Evolutionary conservation across 176 grass and related monocot species (phyloP).

Genomic region (Oryza nivara): DNA sequence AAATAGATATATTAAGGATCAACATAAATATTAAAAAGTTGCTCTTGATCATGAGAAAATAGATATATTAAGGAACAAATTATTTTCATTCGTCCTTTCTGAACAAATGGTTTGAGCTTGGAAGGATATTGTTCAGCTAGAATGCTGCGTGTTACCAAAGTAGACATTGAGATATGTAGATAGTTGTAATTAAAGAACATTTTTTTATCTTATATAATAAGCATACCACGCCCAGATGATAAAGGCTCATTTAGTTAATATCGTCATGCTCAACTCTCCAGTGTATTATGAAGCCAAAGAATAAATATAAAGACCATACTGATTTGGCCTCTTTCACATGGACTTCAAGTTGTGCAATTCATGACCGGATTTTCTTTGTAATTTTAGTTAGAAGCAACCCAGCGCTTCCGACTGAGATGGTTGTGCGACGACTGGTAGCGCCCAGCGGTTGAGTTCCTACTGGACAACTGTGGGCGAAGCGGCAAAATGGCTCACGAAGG

Average conservation of each 20-base stretch:
- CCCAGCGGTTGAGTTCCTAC: no score
- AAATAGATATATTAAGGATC: background rate
- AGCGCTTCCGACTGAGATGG: no score
- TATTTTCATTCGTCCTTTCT: background rate
- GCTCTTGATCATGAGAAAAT: background rate
- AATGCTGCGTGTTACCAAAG: conserved; percentile 1
- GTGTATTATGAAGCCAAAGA: background rate
- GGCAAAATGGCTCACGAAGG: no score
- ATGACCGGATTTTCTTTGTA: conserved; percentile 5
- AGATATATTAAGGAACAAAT: background rate
- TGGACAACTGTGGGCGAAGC: no score
- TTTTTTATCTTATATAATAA: background rate
- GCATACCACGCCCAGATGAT: background rate
- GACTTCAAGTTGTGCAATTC: background rate
- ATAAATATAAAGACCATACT: background rate
- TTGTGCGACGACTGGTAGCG: no score
- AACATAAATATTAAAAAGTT: background rate
- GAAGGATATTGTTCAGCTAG: conserved; percentile 2
- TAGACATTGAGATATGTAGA: background rate
- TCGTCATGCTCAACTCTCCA: background rate
- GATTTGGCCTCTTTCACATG: conserved; percentile 4
- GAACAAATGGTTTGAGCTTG: background rate
- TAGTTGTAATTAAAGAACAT: background rate
- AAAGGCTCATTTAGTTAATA: background rate
- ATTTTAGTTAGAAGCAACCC: background rate